These are phyloP conservation scores for Mycena galericulata DNA, from an alignment of 768 basidiomycete species.

Conservation along the genomic window DNA sequence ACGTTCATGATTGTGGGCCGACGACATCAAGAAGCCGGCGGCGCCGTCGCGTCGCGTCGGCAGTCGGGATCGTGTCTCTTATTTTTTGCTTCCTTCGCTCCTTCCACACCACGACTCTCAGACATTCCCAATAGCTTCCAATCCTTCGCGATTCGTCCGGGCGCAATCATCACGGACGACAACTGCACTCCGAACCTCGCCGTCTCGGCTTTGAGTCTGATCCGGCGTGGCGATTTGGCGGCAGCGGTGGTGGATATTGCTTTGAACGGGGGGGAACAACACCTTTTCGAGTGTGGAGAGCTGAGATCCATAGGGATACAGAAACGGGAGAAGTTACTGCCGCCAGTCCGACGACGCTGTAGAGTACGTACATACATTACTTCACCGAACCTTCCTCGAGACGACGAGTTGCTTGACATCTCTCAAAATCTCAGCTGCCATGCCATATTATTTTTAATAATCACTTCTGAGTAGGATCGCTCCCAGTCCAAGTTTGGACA, in stretches of 20 bases:
- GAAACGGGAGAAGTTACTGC: not conserved
- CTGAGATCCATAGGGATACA: slow-evolving; percentile 5
- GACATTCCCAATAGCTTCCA: no score
- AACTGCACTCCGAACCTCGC: not conserved
- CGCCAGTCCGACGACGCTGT: not conserved
- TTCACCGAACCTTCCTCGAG: not conserved
- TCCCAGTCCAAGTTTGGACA: no score
- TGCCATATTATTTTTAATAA: no score
- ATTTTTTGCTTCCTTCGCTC: no score
- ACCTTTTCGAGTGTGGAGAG: slow-evolving; percentile 9
- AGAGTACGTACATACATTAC: not conserved
- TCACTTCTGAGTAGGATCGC: no score
- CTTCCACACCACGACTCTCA: no score
- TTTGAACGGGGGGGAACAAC: slow-evolving; percentile 6
- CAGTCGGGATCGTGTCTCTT: no score
- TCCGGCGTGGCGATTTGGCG: slow-evolving; percentile 4
- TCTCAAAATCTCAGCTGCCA: no score
- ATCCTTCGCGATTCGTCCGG: slow-evolving; percentile 5
- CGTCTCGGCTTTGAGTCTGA: slow-evolving; percentile 7
- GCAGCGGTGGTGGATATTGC: slow-evolving; percentile 10
- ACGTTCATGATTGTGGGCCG: no score
- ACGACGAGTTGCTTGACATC: slow-evolving; percentile 1
- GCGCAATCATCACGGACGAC: slow-evolving; percentile 2
- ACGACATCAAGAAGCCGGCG: no score
- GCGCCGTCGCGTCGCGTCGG: no score